phyloP scores from a whole-genome alignment of 2,329 filamentous ascomycete species.

The Diaporthe citriasiana region DNA sequence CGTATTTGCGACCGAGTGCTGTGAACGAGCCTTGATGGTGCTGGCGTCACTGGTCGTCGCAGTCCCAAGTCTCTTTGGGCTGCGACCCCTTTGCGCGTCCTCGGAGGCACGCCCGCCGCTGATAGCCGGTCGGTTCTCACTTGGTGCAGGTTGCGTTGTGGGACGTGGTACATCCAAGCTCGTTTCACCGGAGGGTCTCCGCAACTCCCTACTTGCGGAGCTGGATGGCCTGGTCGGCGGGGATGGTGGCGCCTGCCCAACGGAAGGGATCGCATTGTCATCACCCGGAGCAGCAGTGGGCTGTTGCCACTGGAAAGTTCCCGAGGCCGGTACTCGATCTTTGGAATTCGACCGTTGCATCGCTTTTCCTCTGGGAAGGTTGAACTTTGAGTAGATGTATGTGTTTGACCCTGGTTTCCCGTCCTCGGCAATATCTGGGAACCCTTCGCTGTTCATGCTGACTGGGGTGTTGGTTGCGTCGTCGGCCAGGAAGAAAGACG shows the following conservation, averaged over 20 bases:
- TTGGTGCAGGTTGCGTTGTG: slow-evolving; percentile 59
- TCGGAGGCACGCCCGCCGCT: slow-evolving; percentile 62
- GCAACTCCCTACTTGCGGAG: slow-evolving; percentile 60
- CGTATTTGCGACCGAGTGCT: slow-evolving; percentile 61
- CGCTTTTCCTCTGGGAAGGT: slow-evolving; percentile 84
- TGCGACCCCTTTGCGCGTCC: slow-evolving; percentile 60
- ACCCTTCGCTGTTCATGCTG: slow-evolving; percentile 80
- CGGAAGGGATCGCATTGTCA: slow-evolving; percentile 57
- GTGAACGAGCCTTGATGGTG: slow-evolving; percentile 63
- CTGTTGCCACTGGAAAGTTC: slow-evolving; percentile 76
- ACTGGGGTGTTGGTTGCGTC: slow-evolving; percentile 78
- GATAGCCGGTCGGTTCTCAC: slow-evolving; percentile 60
- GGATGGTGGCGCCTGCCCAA: slow-evolving; percentile 69
- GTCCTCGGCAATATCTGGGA: slow-evolving; percentile 68
- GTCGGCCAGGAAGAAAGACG: slow-evolving; percentile 73
- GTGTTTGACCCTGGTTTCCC: slow-evolving; percentile 71
- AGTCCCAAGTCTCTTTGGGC: slow-evolving; percentile 52
- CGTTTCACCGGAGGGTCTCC: slow-evolving; percentile 33
- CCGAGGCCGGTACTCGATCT: slow-evolving; percentile 66
- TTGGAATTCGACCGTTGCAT: slow-evolving; percentile 77
- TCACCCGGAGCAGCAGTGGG: slow-evolving; percentile 59
- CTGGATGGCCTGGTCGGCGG: slow-evolving; percentile 73
- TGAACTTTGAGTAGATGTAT: slow-evolving; percentile 89
- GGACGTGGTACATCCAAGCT: slow-evolving; percentile 58
- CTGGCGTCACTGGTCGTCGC: slow-evolving; percentile 67